Evolutionary conservation across 768 basidiomycete species (phyloP), one percentile per base, ranked within the genome.

Genomic region (Hysterangium stoloniferum): DNA sequence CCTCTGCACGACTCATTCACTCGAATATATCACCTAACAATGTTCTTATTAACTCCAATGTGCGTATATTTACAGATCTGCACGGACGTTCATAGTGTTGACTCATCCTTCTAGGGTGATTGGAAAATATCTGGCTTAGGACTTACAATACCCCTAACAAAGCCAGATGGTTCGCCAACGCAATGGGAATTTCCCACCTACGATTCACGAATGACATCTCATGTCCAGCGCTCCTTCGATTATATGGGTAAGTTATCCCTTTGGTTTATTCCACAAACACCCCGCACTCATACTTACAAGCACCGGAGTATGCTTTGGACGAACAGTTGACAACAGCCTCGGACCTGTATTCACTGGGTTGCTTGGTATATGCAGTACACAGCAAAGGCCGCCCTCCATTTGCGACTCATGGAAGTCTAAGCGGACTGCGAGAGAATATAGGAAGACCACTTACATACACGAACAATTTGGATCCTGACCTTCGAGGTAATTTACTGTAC

Each of bases 61-160:
- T 94, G 19, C 62, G 55, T 55, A 24, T 13, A 17, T 19, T 34
- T 17, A 25, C 43, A 53, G n/a, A 20, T 37, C 43, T 38, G 15
- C 33, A 19, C 35, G 38, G 25, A 17, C 17, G 41, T 2, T 12
- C 42, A 41, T 37, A n/a, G 8, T 20, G 31, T 24, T 40, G 28
- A 22, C 7, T 11, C 17, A 3, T 33, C 44, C 28, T 20, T 42
- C 13, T 58, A 95, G 91, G 95, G 96, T 28, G 96, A 99, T 66
- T 99, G 96, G 96, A 99, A 97, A 68, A 77, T 99, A 29, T 81
- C 86, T 15, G 94, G 92, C 1, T 73, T 99, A 33, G 90, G 91
- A 2, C 70, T 93, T 43, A 91, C 89, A 1, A 92, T 94, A 27
- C 76, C 89, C 5, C 71, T 96, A 6, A 67, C 77, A 33, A 70